Conservation (phyloP, 1,284 basidiomycete genomes). For the Meira miltonrushii region DNA sequence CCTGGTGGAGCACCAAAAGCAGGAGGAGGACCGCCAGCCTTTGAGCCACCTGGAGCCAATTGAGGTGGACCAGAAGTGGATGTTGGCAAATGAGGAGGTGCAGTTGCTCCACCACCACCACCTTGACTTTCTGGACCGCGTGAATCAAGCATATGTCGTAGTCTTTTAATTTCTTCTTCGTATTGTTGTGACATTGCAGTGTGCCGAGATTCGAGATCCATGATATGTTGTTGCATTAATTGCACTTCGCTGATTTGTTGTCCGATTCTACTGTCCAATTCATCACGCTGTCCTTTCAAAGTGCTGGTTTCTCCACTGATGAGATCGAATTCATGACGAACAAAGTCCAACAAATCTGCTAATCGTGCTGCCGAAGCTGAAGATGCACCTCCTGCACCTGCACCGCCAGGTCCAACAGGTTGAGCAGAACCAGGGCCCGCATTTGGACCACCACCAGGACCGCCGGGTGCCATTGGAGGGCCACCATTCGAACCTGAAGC, state of each 20-base stretch:
- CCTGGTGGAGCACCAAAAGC: slow-evolving; percentile 12
- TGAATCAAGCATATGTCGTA: slow-evolving; percentile 63
- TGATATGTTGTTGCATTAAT: slow-evolving; percentile 67
- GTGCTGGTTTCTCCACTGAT: slow-evolving; percentile 66
- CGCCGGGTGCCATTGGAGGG: slow-evolving; percentile 1
- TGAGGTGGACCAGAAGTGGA: slow-evolving; percentile 32
- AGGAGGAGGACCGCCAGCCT: slow-evolving; percentile 1
- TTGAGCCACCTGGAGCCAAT: slow-evolving; percentile 45
- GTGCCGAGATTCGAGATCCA: slow-evolving; percentile 71
- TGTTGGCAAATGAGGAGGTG: slow-evolving; percentile 31
- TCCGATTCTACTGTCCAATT: slow-evolving; percentile 75
- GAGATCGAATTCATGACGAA: slow-evolving; percentile 79
- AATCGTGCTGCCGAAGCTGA: slow-evolving; percentile 55
- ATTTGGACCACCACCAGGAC: slow-evolving; percentile 2
- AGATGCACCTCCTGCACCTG: slow-evolving; percentile 8
- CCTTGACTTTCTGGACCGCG: slow-evolving; percentile 19
- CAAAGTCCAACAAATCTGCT: slow-evolving; percentile 73
- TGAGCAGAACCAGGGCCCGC: background rate
- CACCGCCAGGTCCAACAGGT: background rate
- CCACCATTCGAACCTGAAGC: slow-evolving; percentile 6
- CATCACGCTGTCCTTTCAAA: slow-evolving; percentile 75
- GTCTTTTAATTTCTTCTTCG: slow-evolving; percentile 66
- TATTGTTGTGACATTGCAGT: slow-evolving; percentile 67
- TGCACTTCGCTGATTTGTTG: slow-evolving; percentile 69
- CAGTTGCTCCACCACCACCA: slow-evolving; percentile 21